Conservation (phyloP, 2,329 filamentous ascomycete species). For the Ophiostoma triangulosporum region DNA sequence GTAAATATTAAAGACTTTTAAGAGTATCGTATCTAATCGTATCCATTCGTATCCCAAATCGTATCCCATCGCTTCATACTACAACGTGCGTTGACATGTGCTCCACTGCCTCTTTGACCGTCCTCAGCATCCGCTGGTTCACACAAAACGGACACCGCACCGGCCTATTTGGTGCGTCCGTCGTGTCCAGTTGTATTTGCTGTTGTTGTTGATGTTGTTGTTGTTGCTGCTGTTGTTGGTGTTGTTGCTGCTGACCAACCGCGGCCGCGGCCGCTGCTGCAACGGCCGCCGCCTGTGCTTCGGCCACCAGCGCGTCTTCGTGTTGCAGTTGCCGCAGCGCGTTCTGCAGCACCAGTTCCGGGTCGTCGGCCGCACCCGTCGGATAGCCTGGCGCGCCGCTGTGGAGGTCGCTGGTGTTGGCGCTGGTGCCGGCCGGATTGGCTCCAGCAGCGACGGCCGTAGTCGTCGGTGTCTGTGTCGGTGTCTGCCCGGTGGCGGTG, state of each 20-base stretch:
- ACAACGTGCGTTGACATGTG: slow-evolving; percentile 49
- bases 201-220: not conserved
- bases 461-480: not conserved
- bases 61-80: not conserved
- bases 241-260: not conserved
- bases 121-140: slow-evolving; percentile 46
- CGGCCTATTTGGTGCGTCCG: slow-evolving; percentile 28
- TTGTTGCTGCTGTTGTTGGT: slow-evolving; percentile 8
- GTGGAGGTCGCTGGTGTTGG: not conserved
- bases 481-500: not conserved
- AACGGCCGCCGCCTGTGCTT: slow-evolving; percentile 38
- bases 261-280: slow-evolving; percentile 25
- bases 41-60: not conserved
- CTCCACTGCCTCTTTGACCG: slow-evolving; percentile 48
- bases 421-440: slow-evolving; percentile 8
- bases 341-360: slow-evolving; percentile 45
- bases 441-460: not conserved
- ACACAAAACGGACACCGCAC: slow-evolving; percentile 47
- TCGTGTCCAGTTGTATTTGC: too few species aligned
- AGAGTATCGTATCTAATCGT: not conserved
- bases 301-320: slow-evolving; percentile 41
- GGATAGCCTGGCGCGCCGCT: too few species aligned
- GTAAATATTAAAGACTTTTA: too few species aligned
- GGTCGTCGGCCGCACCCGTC: slow-evolving; percentile 44
- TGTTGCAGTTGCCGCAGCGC: slow-evolving; percentile 45